These are phyloP conservation scores for Penicillium oxalicum DNA, from an alignment of 2,329 filamentous ascomycete genomes.

Conservation along the genomic window DNA sequence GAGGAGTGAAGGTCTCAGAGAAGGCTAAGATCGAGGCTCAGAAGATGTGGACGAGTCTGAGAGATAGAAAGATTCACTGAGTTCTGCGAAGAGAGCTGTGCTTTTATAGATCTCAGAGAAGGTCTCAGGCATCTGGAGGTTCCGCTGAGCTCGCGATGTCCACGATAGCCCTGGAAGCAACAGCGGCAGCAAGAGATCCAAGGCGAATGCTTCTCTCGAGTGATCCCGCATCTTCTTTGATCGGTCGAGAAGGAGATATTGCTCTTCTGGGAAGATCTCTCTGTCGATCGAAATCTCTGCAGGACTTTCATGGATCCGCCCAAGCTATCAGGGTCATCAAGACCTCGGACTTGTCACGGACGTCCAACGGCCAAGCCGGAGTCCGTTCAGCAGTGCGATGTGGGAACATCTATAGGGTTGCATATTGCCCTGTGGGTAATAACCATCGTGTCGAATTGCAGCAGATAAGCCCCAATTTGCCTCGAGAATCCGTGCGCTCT, in stretches of 20 bases:
- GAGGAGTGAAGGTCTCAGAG: constrained; percentile 8
- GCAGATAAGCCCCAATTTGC: neutral
- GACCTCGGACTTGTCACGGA: constrained; percentile 15
- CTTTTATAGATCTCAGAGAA: constrained; percentile 22
- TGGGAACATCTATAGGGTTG: neutral
- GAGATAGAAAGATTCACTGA: neutral
- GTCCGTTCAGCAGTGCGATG: constrained; percentile 10
- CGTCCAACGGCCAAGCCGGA: constrained; percentile 20
- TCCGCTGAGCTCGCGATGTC: neutral
- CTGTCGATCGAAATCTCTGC: constrained; percentile 15
- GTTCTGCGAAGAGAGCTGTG: constrained; percentile 6
- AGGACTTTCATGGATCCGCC: neutral
- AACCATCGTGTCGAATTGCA: constrained; percentile 6
- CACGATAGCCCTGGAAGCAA: neutral
- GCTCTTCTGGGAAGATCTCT: constrained; percentile 17
- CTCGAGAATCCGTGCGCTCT: constrained; percentile 6
- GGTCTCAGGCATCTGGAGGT: neutral
- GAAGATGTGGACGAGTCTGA: constrained; percentile 8
- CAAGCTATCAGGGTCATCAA: constrained; percentile 3
- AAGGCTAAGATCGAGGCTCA: constrained; percentile 10
- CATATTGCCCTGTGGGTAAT: constrained; percentile 2
- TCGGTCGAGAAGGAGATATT: constrained; percentile 14
- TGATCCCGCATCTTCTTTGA: constrained; percentile 8
- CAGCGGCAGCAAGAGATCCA: neutral
- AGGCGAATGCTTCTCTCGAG: neutral